Evolutionary conservation across 2,329 filamentous ascomycete species (phyloP), one percentile per base, ranked within the genome.

Genomic region (Aspergillus niger): DNA sequence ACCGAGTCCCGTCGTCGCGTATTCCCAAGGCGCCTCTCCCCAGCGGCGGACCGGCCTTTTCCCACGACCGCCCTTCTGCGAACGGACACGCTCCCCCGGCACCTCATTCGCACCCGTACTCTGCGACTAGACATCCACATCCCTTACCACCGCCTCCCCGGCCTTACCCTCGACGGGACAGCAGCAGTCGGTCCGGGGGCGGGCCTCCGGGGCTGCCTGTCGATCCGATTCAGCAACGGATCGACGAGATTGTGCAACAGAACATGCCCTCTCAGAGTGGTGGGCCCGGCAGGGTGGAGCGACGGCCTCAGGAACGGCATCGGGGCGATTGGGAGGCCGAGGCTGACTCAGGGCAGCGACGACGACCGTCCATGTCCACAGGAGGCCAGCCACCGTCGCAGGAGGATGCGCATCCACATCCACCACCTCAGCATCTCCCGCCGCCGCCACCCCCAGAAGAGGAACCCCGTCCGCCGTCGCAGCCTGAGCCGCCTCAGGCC

Each of bases 161-260:
- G 24, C 54, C 66, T 8, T 63, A 61, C 17, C 63, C 63, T 15
- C 63, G 63, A n/a, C 50, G 62, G 53, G 64, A 60, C 30, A 65
- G 61, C 38, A 60, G 66, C 54, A 60, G 57, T 41, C 58, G 52
- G 13, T 59, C 57, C 24, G 51, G 11, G 24, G 59, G 54, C 17
- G 58, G 36, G 11, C 51, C 51, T 38, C 53, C 47, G 13, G 53
- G 54, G 36, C 57, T 63, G 24, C 49, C 57, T n/a, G 8, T 61
- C 15, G 73, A 77, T 52, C 68, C 73, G 10, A 70, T 77, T 44
- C 74, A 76, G 55, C 72, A 72, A 59, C 70, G 73, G 8, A 77
- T 77, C 52, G 74, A 77, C 52, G 68, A 72, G 57, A 76, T 77
- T 52, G 70, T 76, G 24, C 65, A 70, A 47, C 66, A 70, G 47